Evolutionary conservation across 306 rosid genomes (phyloP).

Genomic region (Fragaria vesca): DNA sequence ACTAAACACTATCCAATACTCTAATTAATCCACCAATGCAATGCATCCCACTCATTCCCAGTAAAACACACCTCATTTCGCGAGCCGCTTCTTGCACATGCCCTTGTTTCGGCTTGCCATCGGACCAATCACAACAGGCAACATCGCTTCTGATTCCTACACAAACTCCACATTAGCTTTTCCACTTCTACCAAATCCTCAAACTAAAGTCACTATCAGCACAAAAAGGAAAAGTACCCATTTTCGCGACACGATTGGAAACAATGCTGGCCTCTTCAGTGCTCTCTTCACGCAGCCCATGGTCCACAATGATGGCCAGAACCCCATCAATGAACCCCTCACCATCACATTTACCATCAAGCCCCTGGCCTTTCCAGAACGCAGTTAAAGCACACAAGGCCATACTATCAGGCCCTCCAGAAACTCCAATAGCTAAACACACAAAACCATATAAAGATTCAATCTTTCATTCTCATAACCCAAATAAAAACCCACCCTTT

Average conservation of each 20-base stretch:
- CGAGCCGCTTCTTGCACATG: constrained; percentile 97
- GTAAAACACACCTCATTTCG: constrained; percentile 61
- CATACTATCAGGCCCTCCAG: constrained; percentile 98
- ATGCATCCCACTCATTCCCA: neutral
- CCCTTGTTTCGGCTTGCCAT: constrained; percentile 83
- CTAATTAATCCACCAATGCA: neutral
- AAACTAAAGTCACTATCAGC: constrained; percentile 4
- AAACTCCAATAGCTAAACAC: constrained; percentile 77
- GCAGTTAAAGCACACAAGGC: constrained; percentile 73
- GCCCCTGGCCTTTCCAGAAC: constrained; percentile 65
- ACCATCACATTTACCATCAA: constrained; percentile 33
- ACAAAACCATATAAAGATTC: neutral
- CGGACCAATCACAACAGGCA: constrained; percentile 69
- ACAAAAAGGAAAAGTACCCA: constrained; percentile 48
- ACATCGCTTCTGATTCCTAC: constrained; percentile 79
- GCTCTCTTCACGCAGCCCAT: constrained; percentile 91
- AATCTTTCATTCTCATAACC: constrained; percentile 1
- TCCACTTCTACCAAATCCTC: constrained; percentile 15
- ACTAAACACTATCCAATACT: neutral
- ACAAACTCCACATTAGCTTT: constrained; percentile 24
- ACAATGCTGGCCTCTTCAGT: constrained; percentile 72
- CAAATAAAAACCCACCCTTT: neutral
- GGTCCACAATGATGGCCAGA: constrained; percentile 79
- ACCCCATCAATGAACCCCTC: constrained; percentile 63
- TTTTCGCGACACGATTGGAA: constrained; percentile 50